Percentiles rank a stretch among this genome's conserved stretches.
Conservation (phyloP, 148 eudicot genomes). For the Rhododendron mucronatum region DNA sequence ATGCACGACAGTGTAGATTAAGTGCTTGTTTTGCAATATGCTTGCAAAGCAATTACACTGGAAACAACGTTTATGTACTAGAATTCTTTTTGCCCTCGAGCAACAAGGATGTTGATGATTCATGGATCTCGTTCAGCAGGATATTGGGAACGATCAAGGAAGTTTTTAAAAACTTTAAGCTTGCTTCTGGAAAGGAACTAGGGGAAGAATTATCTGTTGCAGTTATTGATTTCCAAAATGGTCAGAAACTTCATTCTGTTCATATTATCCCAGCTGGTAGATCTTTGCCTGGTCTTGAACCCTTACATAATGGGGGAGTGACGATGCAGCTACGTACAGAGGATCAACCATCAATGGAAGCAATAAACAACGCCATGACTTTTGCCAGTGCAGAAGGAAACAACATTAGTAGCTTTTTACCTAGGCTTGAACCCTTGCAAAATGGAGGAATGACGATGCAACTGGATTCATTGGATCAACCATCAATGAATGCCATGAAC, state of each 20-base stretch:
- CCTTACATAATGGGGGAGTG: neutral
- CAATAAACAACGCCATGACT: neutral
- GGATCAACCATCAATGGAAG: neutral
- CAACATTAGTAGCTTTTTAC: neutral
- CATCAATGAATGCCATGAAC: neutral
- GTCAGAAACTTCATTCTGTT: neutral
- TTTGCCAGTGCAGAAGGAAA: neutral
- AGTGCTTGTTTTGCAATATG: slow-evolving; percentile 18
- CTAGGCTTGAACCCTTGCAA: neutral
- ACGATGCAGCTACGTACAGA: neutral
- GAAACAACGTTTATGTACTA: slow-evolving; percentile 13
- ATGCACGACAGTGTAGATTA: slow-evolving; percentile 18
- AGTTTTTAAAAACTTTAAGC: slow-evolving; percentile 4
- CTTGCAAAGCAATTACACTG: slow-evolving; percentile 16
- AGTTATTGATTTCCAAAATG: neutral
- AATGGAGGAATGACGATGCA: neutral
- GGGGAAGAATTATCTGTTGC: neutral
- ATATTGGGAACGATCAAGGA: slow-evolving; percentile 15
- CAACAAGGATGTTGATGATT: neutral
- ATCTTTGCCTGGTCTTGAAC: neutral
- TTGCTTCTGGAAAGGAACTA: slow-evolving; percentile 13
- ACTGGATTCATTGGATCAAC: neutral
- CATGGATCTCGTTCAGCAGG: neutral
- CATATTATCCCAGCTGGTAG: neutral
- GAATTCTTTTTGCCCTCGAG: slow-evolving; percentile 18